A percentile compares a stretch with the other conserved stretches of the same genome.
Evolutionary conservation across 1,284 basidiomycete species (phyloP).

Genomic region (Baeospora myosura): DNA sequence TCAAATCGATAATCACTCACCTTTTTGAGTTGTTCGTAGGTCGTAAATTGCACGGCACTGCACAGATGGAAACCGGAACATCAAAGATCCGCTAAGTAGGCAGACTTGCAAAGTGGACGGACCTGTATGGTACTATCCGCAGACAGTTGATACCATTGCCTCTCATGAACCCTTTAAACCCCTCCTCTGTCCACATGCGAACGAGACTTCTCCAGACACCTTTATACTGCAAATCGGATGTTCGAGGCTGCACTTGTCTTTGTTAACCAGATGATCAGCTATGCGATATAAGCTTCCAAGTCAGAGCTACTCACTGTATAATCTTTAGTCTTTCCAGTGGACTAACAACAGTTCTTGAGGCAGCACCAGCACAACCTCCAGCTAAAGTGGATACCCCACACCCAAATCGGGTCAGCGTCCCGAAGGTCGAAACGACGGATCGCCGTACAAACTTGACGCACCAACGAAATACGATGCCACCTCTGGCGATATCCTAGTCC

Average conservation of each 20-base stretch:
- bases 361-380: constrained; percentile 75
- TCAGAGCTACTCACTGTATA: constrained; percentile 65
- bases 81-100: background rate
- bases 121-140: constrained; percentile 77
- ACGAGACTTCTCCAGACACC: constrained; percentile 78
- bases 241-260: constrained; percentile 74
- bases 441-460: constrained; percentile 16
- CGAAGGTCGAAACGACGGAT: too few species aligned
- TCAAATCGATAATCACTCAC: constrained; percentile 27
- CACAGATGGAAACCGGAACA: constrained; percentile 21
- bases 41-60: constrained; percentile 89
- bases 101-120: constrained; percentile 15
- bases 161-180: constrained; percentile 87
- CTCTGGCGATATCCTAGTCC: constrained; percentile 44
- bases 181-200: constrained; percentile 91
- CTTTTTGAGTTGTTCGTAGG: constrained; percentile 85
- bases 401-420: too few species aligned
- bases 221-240: constrained; percentile 62
- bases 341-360: constrained; percentile 86
- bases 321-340: constrained; percentile 92
- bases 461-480: constrained; percentile 52
- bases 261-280: constrained; percentile 4
- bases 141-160: constrained; percentile 91
- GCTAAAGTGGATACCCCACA: constrained; percentile 48
- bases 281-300: constrained; percentile 3